These are phyloP conservation scores for Colletotrichum spinosum DNA, from an alignment of 2,329 filamentous ascomycete species.

Conservation along the genomic window DNA sequence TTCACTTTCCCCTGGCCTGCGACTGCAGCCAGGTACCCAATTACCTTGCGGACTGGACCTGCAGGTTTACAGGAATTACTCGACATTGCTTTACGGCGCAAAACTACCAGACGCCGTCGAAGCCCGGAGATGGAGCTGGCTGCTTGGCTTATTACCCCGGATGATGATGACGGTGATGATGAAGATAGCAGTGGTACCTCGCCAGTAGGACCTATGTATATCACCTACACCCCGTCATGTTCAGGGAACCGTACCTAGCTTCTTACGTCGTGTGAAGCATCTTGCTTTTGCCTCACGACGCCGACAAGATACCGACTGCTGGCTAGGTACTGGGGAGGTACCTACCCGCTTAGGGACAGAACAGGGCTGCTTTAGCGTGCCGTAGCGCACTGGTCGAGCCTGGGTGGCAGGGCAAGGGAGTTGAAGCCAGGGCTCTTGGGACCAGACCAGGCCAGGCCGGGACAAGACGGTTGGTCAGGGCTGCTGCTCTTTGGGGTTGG, in stretches of 20 bases:
- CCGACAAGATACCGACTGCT: too few relatives aligned
- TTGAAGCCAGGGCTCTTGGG: conserved; percentile 29
- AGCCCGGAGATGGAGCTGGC: neutral
- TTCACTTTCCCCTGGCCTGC: too few relatives aligned
- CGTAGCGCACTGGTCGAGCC: too few relatives aligned
- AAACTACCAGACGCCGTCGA: neutral
- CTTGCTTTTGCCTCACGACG: too few relatives aligned
- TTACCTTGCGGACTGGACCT: conserved; percentile 2
- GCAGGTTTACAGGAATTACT: too few relatives aligned
- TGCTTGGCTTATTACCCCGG: neutral
- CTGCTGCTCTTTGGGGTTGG: conserved; percentile 24
- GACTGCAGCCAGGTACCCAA: neutral
- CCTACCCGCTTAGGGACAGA: neutral
- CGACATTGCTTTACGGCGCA: neutral
- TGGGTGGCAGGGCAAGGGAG: conserved; percentile 36
- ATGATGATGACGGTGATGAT: neutral
- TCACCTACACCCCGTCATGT: too few relatives aligned
- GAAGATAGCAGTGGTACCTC: too few relatives aligned
- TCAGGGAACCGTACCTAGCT: too few relatives aligned
- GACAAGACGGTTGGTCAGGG: conserved; percentile 29
- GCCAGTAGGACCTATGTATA: too few relatives aligned
- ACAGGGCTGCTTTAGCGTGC: conserved; percentile 10
- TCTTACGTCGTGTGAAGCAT: too few relatives aligned
- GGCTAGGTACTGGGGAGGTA: too few relatives aligned
- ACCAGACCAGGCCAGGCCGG: conserved; percentile 20